A percentile compares a stretch with the other conserved stretches of the same genome.
Conservation (phyloP, 2,329 filamentous ascomycete species). For the Clarireedia homoeocarpa region DNA sequence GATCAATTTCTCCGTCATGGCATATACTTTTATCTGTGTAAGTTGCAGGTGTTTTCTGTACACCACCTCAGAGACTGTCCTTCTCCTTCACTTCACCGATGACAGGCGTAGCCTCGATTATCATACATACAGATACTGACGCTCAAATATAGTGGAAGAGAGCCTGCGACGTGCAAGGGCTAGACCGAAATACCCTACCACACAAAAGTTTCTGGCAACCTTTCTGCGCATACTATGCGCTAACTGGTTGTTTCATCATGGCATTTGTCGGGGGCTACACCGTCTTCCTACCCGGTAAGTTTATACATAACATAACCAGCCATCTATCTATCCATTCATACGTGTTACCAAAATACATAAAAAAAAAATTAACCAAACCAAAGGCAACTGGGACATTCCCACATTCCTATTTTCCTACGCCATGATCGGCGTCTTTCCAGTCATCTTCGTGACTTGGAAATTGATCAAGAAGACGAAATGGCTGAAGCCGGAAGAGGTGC, state of each 20-base stretch:
- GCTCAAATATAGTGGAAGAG: conserved; percentile 41
- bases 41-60: background rate
- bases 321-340: background rate
- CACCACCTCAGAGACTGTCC: background rate
- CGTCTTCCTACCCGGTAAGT: conserved; percentile 44
- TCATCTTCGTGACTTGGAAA: conserved; percentile 55
- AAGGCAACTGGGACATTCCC: conserved; percentile 45
- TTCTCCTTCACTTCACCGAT: background rate
- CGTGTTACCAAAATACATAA: background rate
- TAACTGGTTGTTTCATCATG: conserved; percentile 48
- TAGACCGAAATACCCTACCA: conserved; percentile 36
- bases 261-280: conserved; percentile 53
- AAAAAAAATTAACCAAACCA: background rate
- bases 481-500: conserved; percentile 43
- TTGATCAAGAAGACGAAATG: conserved; percentile 47
- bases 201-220: conserved; percentile 48
- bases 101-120: no score
- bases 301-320: background rate
- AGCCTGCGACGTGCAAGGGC: conserved; percentile 38
- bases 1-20: conserved; percentile 46
- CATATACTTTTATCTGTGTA: conserved; percentile 42
- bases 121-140: background rate
- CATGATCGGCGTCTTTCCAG: conserved; percentile 53
- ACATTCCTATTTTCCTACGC: conserved; percentile 53
- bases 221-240: conserved; percentile 45